Evolutionary conservation across 1,284 basidiomycete genomes (phyloP), one percentile per base, ranked within the genome.

Genomic region (Retiboletus fuscus): DNA sequence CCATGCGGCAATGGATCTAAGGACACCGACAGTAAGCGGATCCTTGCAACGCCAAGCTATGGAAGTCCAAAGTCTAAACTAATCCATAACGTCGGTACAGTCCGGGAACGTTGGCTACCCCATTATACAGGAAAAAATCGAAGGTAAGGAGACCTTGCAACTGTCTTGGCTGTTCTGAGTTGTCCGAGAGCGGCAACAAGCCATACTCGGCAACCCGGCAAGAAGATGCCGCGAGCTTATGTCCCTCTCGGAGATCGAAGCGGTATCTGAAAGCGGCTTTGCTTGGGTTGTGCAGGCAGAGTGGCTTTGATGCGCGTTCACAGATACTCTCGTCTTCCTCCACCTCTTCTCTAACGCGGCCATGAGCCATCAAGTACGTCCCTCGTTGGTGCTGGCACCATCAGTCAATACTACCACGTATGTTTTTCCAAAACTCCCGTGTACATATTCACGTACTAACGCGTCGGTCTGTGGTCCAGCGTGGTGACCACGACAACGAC

Each of bases 401-500:
- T 92, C 93, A 28, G 90, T 94, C 68, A 93, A 90, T 77, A 94
- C 92, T 20, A 94, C 92, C 63, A 92, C 88, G 92, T 94, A 83
- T 64, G 90, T 85, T 67, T 72, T 57, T 30, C 30, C 1, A 63
- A 70, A 34, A 6, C 63, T 67, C 67, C 49, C 61, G 64, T 20
- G 46, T 61, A 5, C 60, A n/a, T 44, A 11, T 70, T 67, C 70
- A 69, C 67, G 62, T 69, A 72, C 73, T 81, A 75, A 80, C 78
- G 82, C 74, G 79, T 78, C 74, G 66, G 64, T 72, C 72, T 72
- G 68, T 77, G 74, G 41, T 70, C 51, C 79, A 96, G 94, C 75
- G 94, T 94, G 81, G 93, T 92, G 80, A 96, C 91, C 73, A 96
- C 92, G 64, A 96, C 92, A 28, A 96, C 91, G 12, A 96, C 93